Evolutionary conservation across 345 rosid genomes (phyloP).

Genomic region (Trapa incisa): DNA sequence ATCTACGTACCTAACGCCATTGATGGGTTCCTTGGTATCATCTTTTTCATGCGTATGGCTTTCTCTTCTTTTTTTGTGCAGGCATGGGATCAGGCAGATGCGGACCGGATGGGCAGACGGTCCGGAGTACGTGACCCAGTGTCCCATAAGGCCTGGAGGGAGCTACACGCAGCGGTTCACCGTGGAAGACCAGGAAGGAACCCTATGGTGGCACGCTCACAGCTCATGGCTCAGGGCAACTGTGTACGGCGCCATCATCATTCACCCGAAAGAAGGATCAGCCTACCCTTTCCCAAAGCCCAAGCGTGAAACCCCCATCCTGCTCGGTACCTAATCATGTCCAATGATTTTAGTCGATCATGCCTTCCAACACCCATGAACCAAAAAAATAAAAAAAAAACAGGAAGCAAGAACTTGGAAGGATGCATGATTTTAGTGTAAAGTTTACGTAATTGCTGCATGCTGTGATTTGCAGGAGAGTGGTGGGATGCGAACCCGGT

Average conservation of each 20-base stretch:
- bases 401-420: too few relatives aligned
- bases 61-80: constrained; percentile 5
- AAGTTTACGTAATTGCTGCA: not conserved
- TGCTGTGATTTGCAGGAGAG: constrained; percentile 41
- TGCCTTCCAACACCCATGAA: not conserved
- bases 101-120: constrained; percentile 95
- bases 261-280: constrained; percentile 51
- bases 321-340: constrained; percentile 46
- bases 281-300: constrained; percentile 72
- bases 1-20: too few relatives aligned
- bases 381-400: too few relatives aligned
- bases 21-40: too few relatives aligned
- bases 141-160: constrained; percentile 81
- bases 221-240: constrained; percentile 97
- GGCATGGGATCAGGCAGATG: constrained; percentile 88
- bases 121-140: constrained; percentile 86
- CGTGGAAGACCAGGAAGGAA: constrained; percentile 82
- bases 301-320: constrained; percentile 42
- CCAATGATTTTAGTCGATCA: not conserved
- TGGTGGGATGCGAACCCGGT: constrained; percentile 91
- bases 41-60: not conserved
- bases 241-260: constrained; percentile 76
- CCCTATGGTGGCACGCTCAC: constrained; percentile 98
- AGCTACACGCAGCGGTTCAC: constrained; percentile 81
- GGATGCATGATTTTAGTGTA: not conserved